These are phyloP conservation scores for Claviceps sp. DNA, from an alignment of 2,329 filamentous ascomycete genomes.

Conservation along the genomic window DNA sequence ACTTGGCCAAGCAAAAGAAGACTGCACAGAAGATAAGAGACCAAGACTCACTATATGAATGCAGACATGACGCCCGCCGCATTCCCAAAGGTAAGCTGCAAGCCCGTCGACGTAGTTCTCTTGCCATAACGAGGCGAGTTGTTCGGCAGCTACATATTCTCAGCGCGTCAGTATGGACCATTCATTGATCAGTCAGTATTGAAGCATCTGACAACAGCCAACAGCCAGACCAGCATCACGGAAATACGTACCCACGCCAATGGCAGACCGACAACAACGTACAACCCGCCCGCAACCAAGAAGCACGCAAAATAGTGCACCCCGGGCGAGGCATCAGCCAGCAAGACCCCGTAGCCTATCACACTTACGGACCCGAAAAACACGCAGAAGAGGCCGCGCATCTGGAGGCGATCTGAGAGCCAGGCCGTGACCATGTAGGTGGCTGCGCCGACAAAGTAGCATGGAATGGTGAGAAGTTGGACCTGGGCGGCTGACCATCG, in stretches of 20 bases:
- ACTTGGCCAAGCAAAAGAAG: too few relatives aligned
- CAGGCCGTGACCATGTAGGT: constrained; percentile 53
- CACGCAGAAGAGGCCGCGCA: constrained; percentile 50
- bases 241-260: constrained; percentile 33
- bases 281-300: constrained; percentile 57
- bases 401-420: constrained; percentile 54
- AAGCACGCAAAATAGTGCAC: constrained; percentile 66
- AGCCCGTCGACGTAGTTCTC: constrained; percentile 54
- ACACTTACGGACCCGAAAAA: constrained; percentile 49
- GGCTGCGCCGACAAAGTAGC: constrained; percentile 59
- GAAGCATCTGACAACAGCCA: too few relatives aligned
- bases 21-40: background rate
- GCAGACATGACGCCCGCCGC: constrained; percentile 59
- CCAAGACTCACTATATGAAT: constrained; percentile 40
- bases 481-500: constrained; percentile 49
- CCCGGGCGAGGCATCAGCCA: constrained; percentile 44
- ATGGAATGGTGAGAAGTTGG: constrained; percentile 66
- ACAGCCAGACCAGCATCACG: too few relatives aligned
- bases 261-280: constrained; percentile 43
- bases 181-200: too few relatives aligned
- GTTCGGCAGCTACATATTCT: constrained; percentile 32
- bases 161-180: background rate
- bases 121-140: constrained; percentile 67
- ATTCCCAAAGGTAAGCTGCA: constrained; percentile 61
- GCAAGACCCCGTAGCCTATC: constrained; percentile 54